Evolutionary conservation across 345 rosid genomes (phyloP).

Genomic region (Gossypium mustelinum): DNA sequence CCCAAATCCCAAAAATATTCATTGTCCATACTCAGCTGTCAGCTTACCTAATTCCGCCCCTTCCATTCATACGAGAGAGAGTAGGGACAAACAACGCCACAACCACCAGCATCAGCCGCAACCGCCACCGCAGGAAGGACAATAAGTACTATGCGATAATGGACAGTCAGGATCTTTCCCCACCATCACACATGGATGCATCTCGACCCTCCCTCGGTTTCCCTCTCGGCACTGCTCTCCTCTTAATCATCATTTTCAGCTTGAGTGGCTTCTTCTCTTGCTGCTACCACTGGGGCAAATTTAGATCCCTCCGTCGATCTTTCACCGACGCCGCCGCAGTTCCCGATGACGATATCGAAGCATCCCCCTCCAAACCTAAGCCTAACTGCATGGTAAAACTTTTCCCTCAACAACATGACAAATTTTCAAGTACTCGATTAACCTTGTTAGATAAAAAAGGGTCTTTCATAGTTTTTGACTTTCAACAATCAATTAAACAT

Average conservation of each 20-base stretch:
- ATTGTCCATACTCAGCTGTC: background rate
- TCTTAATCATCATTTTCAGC: background rate
- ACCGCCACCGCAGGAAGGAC: background rate
- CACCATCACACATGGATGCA: background rate
- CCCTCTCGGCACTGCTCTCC: conserved; percentile 3
- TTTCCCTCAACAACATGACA: background rate
- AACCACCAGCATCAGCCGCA: background rate
- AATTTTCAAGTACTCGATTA: background rate
- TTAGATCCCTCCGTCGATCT: background rate
- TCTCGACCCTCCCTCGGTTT: background rate
- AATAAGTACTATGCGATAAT: background rate
- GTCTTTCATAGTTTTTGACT: background rate
- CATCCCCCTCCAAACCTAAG: background rate
- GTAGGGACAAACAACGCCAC: background rate
- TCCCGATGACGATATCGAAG: background rate
- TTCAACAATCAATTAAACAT: background rate
- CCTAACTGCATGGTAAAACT: background rate
- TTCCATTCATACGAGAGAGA: background rate
- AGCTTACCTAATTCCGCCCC: background rate
- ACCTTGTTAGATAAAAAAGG: too few relatives aligned
- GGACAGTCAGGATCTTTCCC: background rate
- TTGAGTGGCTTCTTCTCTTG: background rate
- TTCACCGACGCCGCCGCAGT: background rate
- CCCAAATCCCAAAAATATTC: background rate
- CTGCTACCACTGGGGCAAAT: background rate